Base-by-base conservation (phyloP, 352 stramenopile species). In the Globisporangium paddicum region DNA sequence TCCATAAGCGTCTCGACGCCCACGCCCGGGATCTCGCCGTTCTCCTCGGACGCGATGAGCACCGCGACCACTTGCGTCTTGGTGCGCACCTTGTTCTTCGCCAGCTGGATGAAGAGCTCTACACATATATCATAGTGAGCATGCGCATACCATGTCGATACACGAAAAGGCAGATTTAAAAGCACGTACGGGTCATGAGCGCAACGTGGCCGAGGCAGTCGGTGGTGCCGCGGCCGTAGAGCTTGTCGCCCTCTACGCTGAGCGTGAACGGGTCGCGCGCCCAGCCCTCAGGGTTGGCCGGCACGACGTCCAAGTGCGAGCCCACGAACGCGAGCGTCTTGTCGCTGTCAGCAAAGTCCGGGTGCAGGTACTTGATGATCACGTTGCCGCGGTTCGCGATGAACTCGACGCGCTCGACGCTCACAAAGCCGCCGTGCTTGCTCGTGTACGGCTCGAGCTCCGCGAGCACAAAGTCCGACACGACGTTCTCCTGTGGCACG, bases 141-240 rank as follows among this genome's bases (percentile, higher is more conserved):
- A 11, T 47, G 30, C 21, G 10, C 41, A 28, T 16, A 44, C 18
- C 23, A 16, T 45, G 28, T 11, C 1, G 14, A 35, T n/a, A 32
- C 13, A 7, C 3, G 5, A 4, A 49, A 58, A 34, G 42, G 13
- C 21, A 54, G 53, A 42, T 23, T 26, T 25, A n/a, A n/a, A 47
- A 14, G 21, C 2, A 57, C 59, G 26, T 63, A 78, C 70, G 64
- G n/a, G 90, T 97, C 69, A 97, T 74, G 40, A 98, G 77, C 8
- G 89, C 92, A 23, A 98, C 89, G 63, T 98, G 92, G 25, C 92
- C 92, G 1, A 98, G 79, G 65, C 92, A 98, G 54, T 98, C 92
- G 30, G 92, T 98, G 13, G 92, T 98, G 37, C 92, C 92, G 13
- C 92, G 83, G 34, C 90, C 92, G 63, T 88, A 97, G 18, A 98